phyloP scores from a whole-genome alignment of 2,329 filamentous ascomycete genomes.

The Sclerotinia subarctica region DNA sequence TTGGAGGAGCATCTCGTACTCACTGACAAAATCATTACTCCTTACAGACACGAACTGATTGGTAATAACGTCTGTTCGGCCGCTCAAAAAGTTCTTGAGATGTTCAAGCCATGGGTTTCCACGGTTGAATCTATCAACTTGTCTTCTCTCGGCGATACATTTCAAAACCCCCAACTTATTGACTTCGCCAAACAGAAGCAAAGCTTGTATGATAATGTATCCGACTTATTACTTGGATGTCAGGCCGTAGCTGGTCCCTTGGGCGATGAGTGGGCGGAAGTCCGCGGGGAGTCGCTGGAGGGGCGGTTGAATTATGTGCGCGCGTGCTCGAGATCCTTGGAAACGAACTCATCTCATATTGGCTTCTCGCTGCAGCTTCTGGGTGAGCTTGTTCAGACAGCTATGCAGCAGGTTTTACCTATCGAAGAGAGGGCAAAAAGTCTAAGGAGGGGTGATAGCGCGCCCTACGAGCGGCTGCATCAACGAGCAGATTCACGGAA shows the following conservation, averaged over 20 bases:
- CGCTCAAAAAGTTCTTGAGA: constrained; percentile 77
- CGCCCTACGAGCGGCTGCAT: constrained; percentile 55
- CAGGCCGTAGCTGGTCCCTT: constrained; percentile 89
- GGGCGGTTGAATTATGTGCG: constrained; percentile 79
- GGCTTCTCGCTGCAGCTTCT: constrained; percentile 84
- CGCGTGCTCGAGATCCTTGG: constrained; percentile 72
- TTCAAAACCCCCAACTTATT: constrained; percentile 78
- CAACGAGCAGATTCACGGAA: constrained; percentile 54
- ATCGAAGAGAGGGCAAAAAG: constrained; percentile 45
- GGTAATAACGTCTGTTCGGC: constrained; percentile 78
- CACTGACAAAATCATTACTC: constrained; percentile 77
- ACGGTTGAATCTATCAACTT: constrained; percentile 91
- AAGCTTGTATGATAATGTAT: constrained; percentile 86
- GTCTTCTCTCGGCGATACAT: constrained; percentile 69
- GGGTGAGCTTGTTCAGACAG: constrained; percentile 71
- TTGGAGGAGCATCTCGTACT: constrained; percentile 79
- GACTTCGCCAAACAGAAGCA: constrained; percentile 93
- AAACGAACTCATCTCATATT: constrained; percentile 82
- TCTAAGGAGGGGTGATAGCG: constrained; percentile 55
- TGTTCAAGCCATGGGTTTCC: constrained; percentile 85
- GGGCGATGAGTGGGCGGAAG: constrained; percentile 91
- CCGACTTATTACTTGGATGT: constrained; percentile 81
- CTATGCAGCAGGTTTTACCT: constrained; percentile 43
- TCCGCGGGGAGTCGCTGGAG: constrained; percentile 86
- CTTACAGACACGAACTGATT: constrained; percentile 72